phyloP scores from a whole-genome alignment of 768 basidiomycete species.

The Panellus pusillus region DNA sequence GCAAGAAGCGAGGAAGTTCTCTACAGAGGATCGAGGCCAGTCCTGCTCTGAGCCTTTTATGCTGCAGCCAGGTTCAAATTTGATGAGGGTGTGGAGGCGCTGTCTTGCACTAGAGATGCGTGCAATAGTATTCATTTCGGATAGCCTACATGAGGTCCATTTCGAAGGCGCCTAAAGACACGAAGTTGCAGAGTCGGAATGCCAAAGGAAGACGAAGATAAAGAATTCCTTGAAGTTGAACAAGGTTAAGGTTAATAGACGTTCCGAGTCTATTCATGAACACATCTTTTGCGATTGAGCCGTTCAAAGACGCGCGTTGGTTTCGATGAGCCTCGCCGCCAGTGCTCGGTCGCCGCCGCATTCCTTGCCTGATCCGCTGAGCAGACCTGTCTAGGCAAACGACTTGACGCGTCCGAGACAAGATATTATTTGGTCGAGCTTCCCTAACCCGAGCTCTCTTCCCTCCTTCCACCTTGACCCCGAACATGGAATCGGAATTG shows the following conservation, averaged over 20 bases:
- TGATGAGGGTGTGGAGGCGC: constrained; percentile 42
- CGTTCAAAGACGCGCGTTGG: no score
- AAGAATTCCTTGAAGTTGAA: constrained; percentile 11
- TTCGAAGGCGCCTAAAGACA: constrained; percentile 24
- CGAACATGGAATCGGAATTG: no score
- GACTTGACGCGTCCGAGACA: neutral
- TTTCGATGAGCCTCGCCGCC: neutral
- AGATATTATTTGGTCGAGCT: no score
- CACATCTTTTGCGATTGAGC: no score
- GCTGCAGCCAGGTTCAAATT: constrained; percentile 24
- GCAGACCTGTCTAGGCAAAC: neutral
- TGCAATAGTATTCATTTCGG: constrained; percentile 28
- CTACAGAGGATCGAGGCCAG: constrained; percentile 4
- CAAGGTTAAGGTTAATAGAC: neutral
- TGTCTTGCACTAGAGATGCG: constrained; percentile 25
- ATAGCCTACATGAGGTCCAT: constrained; percentile 39
- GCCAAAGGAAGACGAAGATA: constrained; percentile 15
- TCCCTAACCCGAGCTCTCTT: no score
- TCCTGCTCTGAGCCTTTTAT: constrained; percentile 22
- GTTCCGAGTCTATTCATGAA: no score
- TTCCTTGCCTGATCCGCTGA: constrained; percentile 15
- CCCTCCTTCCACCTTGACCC: no score
- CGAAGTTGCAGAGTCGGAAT: constrained; percentile 10
- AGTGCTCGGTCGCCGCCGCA: constrained; percentile 1
- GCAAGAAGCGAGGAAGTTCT: constrained; percentile 1